Conservation (phyloP, 2,329 filamentous ascomycete species). For the Claviceps sorghi region DNA sequence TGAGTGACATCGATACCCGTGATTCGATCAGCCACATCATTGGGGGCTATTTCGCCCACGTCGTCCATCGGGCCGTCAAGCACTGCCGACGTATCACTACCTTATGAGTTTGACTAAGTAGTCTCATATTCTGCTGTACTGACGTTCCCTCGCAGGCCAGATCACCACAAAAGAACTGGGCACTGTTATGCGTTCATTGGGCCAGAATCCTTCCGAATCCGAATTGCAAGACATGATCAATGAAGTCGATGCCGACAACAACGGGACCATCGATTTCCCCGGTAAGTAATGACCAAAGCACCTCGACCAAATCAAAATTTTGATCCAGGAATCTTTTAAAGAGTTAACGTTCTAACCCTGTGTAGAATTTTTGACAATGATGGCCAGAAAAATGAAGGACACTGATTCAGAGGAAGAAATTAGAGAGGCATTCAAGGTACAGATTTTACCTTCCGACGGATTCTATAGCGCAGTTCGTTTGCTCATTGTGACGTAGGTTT, state of each 20-base stretch:
- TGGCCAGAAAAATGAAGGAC: conserved; percentile 90
- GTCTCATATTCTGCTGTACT: not conserved
- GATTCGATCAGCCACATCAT: not conserved
- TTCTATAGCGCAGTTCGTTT: not conserved
- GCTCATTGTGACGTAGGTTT: conserved; percentile 35
- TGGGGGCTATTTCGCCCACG: not conserved
- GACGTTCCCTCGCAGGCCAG: conserved; percentile 44
- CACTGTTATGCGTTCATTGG: conserved; percentile 80
- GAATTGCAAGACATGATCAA: conserved; percentile 92
- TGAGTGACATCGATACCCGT: conserved; percentile 34
- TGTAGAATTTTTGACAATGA: conserved; percentile 83
- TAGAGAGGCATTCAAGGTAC: conserved; percentile 72
- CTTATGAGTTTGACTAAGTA: not conserved
- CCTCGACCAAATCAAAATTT: not conserved
- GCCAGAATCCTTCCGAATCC: conserved; percentile 80
- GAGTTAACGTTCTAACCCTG: not conserved
- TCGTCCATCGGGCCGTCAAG: not conserved
- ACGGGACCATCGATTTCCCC: conserved; percentile 82
- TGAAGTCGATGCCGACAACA: conserved; percentile 85
- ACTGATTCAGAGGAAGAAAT: conserved; percentile 87
- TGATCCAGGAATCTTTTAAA: not conserved
- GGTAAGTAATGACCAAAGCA: conserved; percentile 36
- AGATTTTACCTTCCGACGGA: not conserved
- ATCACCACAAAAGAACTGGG: conserved; percentile 86
- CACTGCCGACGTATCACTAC: not conserved